These are phyloP conservation scores for Candida smagusa DNA, from an alignment of 1,139 yeast species.

Conservation along the genomic window DNA sequence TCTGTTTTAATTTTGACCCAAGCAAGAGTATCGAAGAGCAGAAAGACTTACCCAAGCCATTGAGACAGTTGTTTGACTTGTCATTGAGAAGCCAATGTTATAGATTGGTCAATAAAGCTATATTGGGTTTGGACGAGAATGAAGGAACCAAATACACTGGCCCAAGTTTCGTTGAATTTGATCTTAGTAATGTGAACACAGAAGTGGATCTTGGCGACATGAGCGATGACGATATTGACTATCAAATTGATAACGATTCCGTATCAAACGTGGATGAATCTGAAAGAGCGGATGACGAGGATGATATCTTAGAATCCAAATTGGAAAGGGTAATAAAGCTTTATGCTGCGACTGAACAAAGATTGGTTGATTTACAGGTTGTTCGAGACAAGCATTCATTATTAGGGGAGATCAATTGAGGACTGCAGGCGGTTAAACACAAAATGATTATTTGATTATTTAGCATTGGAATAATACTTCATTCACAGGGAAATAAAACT, in stretches of 20 bases:
- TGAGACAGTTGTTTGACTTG: slow-evolving; percentile 49
- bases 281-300: slow-evolving; percentile 24
- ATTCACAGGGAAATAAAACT: too few species aligned
- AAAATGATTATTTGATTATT: too few species aligned
- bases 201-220: slow-evolving; percentile 9
- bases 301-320: slow-evolving; percentile 40
- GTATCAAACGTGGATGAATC: slow-evolving; percentile 15
- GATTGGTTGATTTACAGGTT: slow-evolving; percentile 37
- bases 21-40: slow-evolving; percentile 31
- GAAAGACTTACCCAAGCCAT: slow-evolving; percentile 49
- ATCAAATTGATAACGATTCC: slow-evolving; percentile 9
- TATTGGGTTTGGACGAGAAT: slow-evolving; percentile 25
- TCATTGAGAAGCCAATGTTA: slow-evolving; percentile 58
- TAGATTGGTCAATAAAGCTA: slow-evolving; percentile 53
- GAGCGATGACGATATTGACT: slow-evolving; percentile 9
- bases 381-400: slow-evolving; percentile 23
- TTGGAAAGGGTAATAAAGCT: slow-evolving; percentile 55
- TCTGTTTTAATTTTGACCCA: slow-evolving; percentile 54
- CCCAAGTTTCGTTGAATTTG: slow-evolving; percentile 6
- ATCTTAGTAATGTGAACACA: slow-evolving; percentile 1
- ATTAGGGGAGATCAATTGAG: neutral
- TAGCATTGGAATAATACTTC: neutral
- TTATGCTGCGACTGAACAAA: slow-evolving; percentile 61
- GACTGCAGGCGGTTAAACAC: too few species aligned
- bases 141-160: slow-evolving; percentile 6